Evolutionary conservation across 257 asterid genomes (phyloP).

Genomic region (Solanum gracilifrons): DNA sequence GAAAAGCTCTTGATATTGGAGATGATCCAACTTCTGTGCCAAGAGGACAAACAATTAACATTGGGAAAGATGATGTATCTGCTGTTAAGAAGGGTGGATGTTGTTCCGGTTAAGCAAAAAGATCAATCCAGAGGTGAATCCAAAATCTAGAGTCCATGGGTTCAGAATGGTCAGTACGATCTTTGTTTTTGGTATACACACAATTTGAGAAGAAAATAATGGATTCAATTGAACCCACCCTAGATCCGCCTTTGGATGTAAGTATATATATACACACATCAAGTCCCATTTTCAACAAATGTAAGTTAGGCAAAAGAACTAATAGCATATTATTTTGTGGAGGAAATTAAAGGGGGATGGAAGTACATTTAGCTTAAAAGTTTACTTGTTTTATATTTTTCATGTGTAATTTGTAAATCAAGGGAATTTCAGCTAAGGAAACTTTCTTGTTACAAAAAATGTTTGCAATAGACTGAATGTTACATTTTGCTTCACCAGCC

Average conservation of each 20-base stretch:
- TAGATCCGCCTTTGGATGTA: neutral
- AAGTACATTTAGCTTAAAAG: neutral
- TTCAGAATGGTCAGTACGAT: neutral
- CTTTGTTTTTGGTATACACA: neutral
- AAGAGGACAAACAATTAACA: conserved; percentile 55
- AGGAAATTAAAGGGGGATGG: neutral
- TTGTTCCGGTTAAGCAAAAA: conserved; percentile 42
- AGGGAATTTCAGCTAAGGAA: neutral
- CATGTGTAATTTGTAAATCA: neutral
- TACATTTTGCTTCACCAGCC: too few relatives aligned
- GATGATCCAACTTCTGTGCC: conserved; percentile 65
- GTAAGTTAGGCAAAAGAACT: neutral
- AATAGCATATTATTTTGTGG: neutral
- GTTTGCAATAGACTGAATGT: too few relatives aligned
- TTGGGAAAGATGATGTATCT: conserved; percentile 71
- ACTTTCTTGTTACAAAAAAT: neutral
- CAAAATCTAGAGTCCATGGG: neutral
- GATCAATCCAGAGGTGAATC: neutral
- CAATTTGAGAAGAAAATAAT: neutral
- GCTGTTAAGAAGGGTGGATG: conserved; percentile 65
- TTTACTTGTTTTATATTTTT: neutral
- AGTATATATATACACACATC: neutral
- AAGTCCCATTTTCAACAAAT: neutral
- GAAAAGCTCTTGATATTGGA: conserved; percentile 60
- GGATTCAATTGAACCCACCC: neutral